These are phyloP conservation scores for button mushroom (Agaricus bisporus) DNA, from an alignment of 768 basidiomycete species.

Conservation along the genomic window DNA sequence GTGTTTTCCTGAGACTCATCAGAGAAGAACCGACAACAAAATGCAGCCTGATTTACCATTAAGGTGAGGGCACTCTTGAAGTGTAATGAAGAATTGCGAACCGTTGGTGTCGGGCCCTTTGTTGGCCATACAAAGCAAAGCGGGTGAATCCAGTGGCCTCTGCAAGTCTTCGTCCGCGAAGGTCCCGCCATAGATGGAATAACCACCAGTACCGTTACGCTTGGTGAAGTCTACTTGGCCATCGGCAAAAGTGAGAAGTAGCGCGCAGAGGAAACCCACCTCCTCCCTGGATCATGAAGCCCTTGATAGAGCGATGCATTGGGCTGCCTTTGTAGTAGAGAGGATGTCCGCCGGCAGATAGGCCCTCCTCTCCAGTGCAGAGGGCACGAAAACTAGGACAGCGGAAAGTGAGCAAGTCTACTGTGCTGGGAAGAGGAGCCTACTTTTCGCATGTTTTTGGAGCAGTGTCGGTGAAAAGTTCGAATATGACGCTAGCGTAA, in stretches of 20 bases:
- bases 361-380: conserved; percentile 81
- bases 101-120: conserved; percentile 79
- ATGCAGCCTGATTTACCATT: conserved; percentile 42
- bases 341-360: conserved; percentile 60
- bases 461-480: conserved; percentile 65
- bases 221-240: conserved; percentile 63
- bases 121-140: conserved; percentile 89
- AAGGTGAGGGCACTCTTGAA: conserved; percentile 68
- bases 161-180: conserved; percentile 77
- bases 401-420: no score
- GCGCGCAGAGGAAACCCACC: conserved; percentile 33
- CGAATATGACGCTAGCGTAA: conserved; percentile 55
- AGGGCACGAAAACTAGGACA: conserved; percentile 68
- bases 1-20: conserved; percentile 37
- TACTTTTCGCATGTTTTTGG: conserved; percentile 84
- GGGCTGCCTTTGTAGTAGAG: conserved; percentile 79
- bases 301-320: conserved; percentile 72
- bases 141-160: conserved; percentile 57
- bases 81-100: conserved; percentile 83
- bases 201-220: conserved; percentile 74
- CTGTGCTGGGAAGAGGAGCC: conserved; percentile 9
- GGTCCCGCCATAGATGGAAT: conserved; percentile 71
- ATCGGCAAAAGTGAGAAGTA: background rate
- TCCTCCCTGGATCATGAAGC: conserved; percentile 81
- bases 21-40: conserved; percentile 13